These are phyloP conservation scores for Globisporangium nagaii DNA, from an alignment of 352 stramenopile species.

Conservation along the genomic window DNA sequence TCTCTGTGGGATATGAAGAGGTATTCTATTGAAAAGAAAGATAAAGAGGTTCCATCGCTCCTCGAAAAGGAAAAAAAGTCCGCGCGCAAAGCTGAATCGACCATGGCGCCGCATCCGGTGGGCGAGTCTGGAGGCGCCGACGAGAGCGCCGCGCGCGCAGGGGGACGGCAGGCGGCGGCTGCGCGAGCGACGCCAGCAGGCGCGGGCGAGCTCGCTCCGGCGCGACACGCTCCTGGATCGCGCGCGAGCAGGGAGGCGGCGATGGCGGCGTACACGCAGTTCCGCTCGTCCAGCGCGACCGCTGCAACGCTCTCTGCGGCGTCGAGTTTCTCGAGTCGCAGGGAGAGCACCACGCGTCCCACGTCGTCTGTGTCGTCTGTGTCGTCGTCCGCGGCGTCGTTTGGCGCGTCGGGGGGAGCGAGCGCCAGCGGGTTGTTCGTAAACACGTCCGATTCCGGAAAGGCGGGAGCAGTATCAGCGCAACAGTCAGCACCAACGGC, in stretches of 20 bases:
- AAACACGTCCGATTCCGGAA: slow-evolving; percentile 5
- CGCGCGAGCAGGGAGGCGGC: slow-evolving; percentile 5
- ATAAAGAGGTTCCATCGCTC: too few relatives aligned
- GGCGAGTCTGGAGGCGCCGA: too few relatives aligned
- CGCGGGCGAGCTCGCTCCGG: background rate
- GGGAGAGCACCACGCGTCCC: background rate
- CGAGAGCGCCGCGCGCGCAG: too few relatives aligned
- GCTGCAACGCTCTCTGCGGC: slow-evolving; percentile 3
- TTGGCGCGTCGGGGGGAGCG: background rate
- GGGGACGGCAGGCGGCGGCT: too few relatives aligned
- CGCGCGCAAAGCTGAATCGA: too few relatives aligned
- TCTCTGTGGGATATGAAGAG: too few relatives aligned
- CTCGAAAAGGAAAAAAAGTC: too few relatives aligned
- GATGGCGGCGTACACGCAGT: slow-evolving; percentile 8
- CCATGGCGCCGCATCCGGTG: too few relatives aligned
- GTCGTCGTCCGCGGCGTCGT: slow-evolving; percentile 3
- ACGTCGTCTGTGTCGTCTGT: background rate
- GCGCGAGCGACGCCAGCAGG: too few relatives aligned
- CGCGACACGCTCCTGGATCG: background rate
- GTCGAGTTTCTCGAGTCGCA: slow-evolving; percentile 1
- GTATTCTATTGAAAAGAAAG: too few relatives aligned
- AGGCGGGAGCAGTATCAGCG: too few relatives aligned
- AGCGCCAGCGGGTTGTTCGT: slow-evolving; percentile 4
- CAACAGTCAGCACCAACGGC: too few relatives aligned
- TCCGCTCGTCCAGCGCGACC: slow-evolving; percentile 8